Evolutionary conservation across 2,329 filamentous ascomycete species (phyloP), one percentile per base, ranked within the genome.

Genomic region (Colletotrichum falcatum): DNA sequence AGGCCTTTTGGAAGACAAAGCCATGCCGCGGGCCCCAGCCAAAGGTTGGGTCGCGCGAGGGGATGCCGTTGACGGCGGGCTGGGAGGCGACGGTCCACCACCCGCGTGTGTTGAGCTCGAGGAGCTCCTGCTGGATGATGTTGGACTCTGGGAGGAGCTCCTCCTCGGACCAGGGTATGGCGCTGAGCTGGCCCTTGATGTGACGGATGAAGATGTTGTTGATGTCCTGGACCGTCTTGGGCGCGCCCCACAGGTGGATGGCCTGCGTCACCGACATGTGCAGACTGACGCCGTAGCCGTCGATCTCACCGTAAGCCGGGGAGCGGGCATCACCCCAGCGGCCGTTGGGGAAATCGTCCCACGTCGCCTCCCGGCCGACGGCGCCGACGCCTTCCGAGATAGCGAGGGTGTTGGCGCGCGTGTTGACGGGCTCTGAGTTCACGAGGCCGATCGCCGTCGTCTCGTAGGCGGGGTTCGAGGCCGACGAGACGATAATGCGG

Each of bases 41-140:
- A 76, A 97, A 97, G 26, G 93, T 89, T 4, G 87, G 82, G 79
- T 99, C 90, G 58, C 87, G 89, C 35, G 93, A 97, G 44, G 88
- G 88, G 26, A 95, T 83, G 51, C 95, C 94, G 78, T 98, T 97
- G 67, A 98, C 94, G 20, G 95, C 94, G 5, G 96, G 96, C 79
- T 99, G 96, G 5, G 94, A 97, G 5, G 96, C 96, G 5, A 99
- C 91, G 3, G 95, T 98, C 95, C 95, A 98, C 93, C 95, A 98
- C 66, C 95, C 94, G 75, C 90, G 89, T 71, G 84, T 82, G 80
- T 97, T 98, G 70, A 99, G 85, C 49, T 85, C 84, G 35, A 96
- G 82, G 0, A 99, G 89, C 73, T 94, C 88, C 1, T 89, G 82
- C 71, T 91, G 90, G 80, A 99, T 99, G 1, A 91, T 90, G 35